Percentiles rank a stretch among this genome's conserved stretches.
Conservation (phyloP, 106 monocot genomes). For the Acorus calamus region DNA sequence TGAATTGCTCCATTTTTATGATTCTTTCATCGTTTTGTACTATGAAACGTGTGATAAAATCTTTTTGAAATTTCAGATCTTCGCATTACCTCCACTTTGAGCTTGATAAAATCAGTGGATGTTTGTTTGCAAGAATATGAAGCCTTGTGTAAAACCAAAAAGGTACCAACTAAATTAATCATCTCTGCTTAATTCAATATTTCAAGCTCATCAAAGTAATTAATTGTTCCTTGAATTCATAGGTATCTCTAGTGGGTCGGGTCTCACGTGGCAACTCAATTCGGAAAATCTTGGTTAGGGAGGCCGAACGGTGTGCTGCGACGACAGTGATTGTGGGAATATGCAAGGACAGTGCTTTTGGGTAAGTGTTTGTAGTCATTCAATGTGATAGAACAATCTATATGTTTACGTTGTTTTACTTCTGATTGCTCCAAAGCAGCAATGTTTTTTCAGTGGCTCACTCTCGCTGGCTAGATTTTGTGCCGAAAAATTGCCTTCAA, state of each 20-base stretch:
- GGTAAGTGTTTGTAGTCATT: slow-evolving; percentile 26
- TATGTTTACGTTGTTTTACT: no score
- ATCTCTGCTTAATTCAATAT: neutral
- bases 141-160: slow-evolving; percentile 27
- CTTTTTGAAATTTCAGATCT: slow-evolving; percentile 12
- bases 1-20: neutral
- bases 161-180: slow-evolving; percentile 11
- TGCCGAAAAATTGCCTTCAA: slow-evolving; percentile 56
- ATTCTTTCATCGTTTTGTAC: neutral
- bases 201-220: neutral
- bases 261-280: slow-evolving; percentile 57
- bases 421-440: neutral
- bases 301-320: slow-evolving; percentile 48
- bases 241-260: slow-evolving; percentile 62
- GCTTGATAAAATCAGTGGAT: slow-evolving; percentile 39
- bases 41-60: no score
- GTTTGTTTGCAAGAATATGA: slow-evolving; percentile 42
- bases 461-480: slow-evolving; percentile 66
- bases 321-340: slow-evolving; percentile 55
- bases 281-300: slow-evolving; percentile 52
- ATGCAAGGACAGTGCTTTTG: slow-evolving; percentile 38
- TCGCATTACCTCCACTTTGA: slow-evolving; percentile 15
- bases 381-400: no score
- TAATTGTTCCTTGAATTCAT: no score
- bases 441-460: slow-evolving; percentile 39